These are phyloP conservation scores for Cyclospora cayetanensis DNA, from an alignment of 169 alveolate species.

Conservation along the genomic window DNA sequence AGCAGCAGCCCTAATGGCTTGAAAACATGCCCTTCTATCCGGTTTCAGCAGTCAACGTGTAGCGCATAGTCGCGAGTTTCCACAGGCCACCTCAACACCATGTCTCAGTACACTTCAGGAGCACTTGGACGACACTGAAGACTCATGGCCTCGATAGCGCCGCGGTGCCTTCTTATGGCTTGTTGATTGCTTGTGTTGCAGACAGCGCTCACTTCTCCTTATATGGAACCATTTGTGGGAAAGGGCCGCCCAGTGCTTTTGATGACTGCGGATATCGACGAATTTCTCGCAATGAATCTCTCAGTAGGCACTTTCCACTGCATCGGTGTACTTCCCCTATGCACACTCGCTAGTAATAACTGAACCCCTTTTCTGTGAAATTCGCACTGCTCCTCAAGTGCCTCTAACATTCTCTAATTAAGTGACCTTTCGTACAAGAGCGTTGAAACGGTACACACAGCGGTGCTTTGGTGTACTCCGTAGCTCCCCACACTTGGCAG, in stretches of 20 bases:
- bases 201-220: conserved; percentile 90
- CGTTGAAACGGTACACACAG: no score
- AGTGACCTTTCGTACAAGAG: no score
- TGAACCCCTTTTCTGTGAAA: no score
- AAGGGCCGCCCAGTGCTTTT: conserved; percentile 83
- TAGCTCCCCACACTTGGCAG: no score
- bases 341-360: no score
- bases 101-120: not conserved
- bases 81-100: not conserved
- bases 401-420: no score
- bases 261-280: conserved; percentile 90
- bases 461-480: no score
- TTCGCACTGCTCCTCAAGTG: no score
- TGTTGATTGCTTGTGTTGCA: conserved; percentile 25
- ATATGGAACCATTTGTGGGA: conserved; percentile 87
- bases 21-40: not conserved
- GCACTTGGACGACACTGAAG: not conserved
- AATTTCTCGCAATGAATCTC: conserved; percentile 86
- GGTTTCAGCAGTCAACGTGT: no score
- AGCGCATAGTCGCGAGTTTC: no score
- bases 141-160: not conserved
- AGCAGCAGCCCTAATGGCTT: not conserved
- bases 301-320: conserved; percentile 61
- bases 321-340: no score
- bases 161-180: conserved; percentile 39